Conservation (phyloP, 495 filamentous ascomycete species). For the Copromyces sp. region DNA sequence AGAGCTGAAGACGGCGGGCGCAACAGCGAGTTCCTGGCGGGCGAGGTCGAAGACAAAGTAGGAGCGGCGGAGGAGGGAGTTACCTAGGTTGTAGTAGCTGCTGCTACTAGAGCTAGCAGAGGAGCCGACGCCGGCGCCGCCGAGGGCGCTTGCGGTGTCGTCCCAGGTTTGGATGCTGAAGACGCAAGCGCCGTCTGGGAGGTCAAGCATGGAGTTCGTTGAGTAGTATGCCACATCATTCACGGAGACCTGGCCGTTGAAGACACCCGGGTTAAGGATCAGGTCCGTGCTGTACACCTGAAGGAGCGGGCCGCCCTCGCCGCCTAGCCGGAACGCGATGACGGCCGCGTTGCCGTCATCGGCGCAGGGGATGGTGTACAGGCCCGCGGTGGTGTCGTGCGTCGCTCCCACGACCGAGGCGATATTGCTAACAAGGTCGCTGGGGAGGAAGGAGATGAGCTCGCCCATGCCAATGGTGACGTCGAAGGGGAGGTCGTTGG, state of each 20-base stretch:
- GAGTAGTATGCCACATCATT: conserved; percentile 4
- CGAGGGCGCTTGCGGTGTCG: not conserved
- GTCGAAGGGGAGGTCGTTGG: conserved; percentile 55
- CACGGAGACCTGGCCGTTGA: conserved; percentile 23
- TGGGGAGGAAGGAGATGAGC: conserved; percentile 64
- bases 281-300: conserved; percentile 56
- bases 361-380: conserved; percentile 56
- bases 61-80: conserved; percentile 71
- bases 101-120: conserved; percentile 30
- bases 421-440: conserved; percentile 44
- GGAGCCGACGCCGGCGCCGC: not conserved
- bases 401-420: conserved; percentile 48
- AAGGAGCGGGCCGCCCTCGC: conserved; percentile 43
- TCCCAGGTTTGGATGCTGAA: conserved; percentile 48
- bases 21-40: conserved; percentile 68
- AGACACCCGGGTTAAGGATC: conserved; percentile 35
- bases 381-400: conserved; percentile 29
- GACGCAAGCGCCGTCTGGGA: conserved; percentile 34
- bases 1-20: conserved; percentile 60
- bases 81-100: conserved; percentile 56
- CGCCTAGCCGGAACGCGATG: conserved; percentile 44
- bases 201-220: not conserved
- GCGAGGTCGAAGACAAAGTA: conserved; percentile 77
- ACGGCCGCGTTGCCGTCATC: conserved; percentile 26
- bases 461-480: conserved; percentile 45